Percentiles rank a stretch among this genome's conserved stretches.
These are phyloP conservation scores for Ceratobasidium sp. DNA, from an alignment of 1,284 basidiomycete species.

Conservation along the genomic window DNA sequence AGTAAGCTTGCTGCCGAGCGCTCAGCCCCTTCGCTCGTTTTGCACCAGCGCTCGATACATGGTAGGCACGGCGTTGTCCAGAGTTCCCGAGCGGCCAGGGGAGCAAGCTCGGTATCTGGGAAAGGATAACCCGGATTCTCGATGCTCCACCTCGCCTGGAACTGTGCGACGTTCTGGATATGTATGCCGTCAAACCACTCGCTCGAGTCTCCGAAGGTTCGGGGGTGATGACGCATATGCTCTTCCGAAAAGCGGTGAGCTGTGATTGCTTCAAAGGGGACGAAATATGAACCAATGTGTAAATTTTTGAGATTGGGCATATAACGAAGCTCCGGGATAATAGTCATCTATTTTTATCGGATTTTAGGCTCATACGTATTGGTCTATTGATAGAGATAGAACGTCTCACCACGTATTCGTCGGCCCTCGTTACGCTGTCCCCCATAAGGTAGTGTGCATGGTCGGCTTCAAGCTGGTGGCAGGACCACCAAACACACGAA, in stretches of 20 bases:
- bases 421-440: no score
- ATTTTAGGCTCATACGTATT: no score
- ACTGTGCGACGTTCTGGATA: background rate
- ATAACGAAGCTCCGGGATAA: background rate
- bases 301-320: background rate
- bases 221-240: background rate
- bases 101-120: background rate
- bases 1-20: background rate
- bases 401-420: no score
- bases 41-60: background rate
- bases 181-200: background rate
- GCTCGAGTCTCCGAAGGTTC: background rate
- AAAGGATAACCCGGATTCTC: background rate
- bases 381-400: no score
- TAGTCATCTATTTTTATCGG: no score
- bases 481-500: no score
- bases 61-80: background rate
- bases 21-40: background rate
- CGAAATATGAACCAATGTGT: slow-evolving; percentile 1
- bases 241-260: background rate
- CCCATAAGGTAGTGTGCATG: no score
- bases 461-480: no score
- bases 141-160: background rate
- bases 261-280: background rate
- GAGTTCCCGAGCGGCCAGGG: background rate